phyloP scores from a whole-genome alignment of 176 grass and related monocot genomes.

The Dendrocalamus sinicus region DNA sequence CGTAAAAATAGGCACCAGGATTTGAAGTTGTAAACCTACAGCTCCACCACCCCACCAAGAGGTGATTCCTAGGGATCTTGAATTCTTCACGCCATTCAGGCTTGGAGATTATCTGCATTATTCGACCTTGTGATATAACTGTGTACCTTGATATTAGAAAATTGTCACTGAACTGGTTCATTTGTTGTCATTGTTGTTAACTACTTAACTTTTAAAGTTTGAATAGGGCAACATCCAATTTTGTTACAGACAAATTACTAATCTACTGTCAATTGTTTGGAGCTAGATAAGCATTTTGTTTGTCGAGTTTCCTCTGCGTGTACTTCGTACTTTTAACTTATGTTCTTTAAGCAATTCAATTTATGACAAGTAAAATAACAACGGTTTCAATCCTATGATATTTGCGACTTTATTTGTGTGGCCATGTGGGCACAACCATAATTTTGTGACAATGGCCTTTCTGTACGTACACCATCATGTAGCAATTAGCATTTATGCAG shows the following conservation, averaged over 20 bases:
- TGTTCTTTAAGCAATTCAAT: conserved; percentile 1
- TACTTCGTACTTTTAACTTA: background rate
- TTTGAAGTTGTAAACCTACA: background rate
- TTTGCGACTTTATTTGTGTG: background rate
- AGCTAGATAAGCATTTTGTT: conserved; percentile 29
- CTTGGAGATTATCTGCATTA: conserved; percentile 18
- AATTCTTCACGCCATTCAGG: background rate
- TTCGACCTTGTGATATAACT: background rate
- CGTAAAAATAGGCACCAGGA: background rate
- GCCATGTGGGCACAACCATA: background rate
- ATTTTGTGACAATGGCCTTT: conserved; percentile 8
- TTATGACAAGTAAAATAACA: background rate
- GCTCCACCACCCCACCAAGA: background rate
- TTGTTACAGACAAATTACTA: conserved; percentile 24
- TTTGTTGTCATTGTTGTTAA: conserved; percentile 9
- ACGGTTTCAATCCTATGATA: background rate
- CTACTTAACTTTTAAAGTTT: background rate
- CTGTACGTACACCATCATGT: background rate
- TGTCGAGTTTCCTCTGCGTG: background rate
- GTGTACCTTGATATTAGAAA: background rate
- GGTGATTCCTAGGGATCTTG: background rate
- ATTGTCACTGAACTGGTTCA: background rate
- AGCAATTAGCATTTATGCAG: conserved; percentile 12
- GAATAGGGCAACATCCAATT: background rate
- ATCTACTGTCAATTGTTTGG: conserved; percentile 2